Percentiles rank a stretch among this genome's conserved stretches.
phyloP scores from a whole-genome alignment of 192 early-diverging fungal species.

The Gonapodya sp. region DNA sequence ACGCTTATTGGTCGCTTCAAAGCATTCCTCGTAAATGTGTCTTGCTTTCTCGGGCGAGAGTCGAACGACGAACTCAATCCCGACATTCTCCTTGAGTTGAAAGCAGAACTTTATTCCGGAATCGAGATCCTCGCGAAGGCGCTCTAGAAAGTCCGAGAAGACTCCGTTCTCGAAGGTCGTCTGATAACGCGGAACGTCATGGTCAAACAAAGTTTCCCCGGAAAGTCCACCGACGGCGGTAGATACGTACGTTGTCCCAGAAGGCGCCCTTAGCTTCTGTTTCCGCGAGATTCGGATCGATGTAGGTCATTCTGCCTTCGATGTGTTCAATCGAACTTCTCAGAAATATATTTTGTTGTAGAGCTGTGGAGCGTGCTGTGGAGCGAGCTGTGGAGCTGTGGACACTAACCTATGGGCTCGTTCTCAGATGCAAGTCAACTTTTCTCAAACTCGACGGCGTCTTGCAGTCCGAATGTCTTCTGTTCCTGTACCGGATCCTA shows the following conservation, averaged over 20 bases:
- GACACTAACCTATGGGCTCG: too few species aligned
- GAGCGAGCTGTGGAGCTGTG: too few species aligned
- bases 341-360: too few species aligned
- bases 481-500: too few species aligned
- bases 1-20: too few species aligned
- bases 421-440: too few species aligned
- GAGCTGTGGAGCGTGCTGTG: too few species aligned
- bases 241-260: neutral
- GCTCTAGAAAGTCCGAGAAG: neutral
- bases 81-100: neutral
- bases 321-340: too few species aligned
- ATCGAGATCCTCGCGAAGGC: neutral
- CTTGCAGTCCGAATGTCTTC: too few species aligned
- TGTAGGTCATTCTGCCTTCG: constrained; percentile 4
- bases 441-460: too few species aligned
- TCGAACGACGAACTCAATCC: neutral
- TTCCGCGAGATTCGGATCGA: neutral
- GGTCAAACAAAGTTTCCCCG: neutral
- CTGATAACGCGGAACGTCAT: neutral
- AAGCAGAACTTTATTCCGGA: neutral
- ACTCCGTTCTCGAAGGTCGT: neutral
- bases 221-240: neutral
- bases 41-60: too few species aligned
- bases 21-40: too few species aligned
- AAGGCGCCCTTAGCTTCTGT: neutral